phyloP scores from a whole-genome alignment of 225 moss, liverwort and hornwort species.

The Ulota crispa region DNA sequence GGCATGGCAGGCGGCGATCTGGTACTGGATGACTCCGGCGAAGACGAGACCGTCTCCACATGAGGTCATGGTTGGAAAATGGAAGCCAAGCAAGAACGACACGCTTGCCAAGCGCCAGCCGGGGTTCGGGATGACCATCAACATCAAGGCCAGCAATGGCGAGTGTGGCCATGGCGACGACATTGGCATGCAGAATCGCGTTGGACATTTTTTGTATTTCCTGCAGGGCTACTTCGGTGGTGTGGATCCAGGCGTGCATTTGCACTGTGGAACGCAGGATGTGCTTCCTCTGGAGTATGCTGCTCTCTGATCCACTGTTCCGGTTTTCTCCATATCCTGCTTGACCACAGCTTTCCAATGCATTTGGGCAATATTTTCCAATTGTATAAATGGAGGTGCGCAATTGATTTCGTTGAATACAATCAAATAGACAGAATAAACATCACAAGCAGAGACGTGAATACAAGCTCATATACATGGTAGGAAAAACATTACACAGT shows the following conservation, averaged over 20 bases:
- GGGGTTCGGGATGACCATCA: constrained; percentile 87
- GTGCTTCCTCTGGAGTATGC: constrained; percentile 52
- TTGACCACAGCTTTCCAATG: neutral
- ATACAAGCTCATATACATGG: no score
- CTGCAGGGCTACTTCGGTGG: constrained; percentile 31
- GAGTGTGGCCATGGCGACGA: constrained; percentile 85
- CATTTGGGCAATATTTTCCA: neutral
- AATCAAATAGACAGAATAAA: no score
- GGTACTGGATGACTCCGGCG: constrained; percentile 72
- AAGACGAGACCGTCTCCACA: constrained; percentile 82
- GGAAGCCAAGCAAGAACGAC: constrained; percentile 58
- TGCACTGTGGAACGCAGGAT: constrained; percentile 58
- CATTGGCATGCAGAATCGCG: constrained; percentile 52
- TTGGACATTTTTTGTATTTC: constrained; percentile 55
- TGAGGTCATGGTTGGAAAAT: constrained; percentile 65
- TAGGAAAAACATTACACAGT: no score
- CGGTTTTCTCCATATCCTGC: neutral
- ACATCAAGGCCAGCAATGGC: constrained; percentile 60
- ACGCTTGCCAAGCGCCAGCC: constrained; percentile 26
- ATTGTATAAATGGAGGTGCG: no score
- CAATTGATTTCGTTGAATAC: no score
- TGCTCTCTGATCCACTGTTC: constrained; percentile 23
- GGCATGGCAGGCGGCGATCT: constrained; percentile 77
- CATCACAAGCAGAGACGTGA: no score
- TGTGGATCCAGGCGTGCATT: constrained; percentile 39